Conservation (phyloP, 495 filamentous ascomycete species). For the Xylaria grammica region DNA sequence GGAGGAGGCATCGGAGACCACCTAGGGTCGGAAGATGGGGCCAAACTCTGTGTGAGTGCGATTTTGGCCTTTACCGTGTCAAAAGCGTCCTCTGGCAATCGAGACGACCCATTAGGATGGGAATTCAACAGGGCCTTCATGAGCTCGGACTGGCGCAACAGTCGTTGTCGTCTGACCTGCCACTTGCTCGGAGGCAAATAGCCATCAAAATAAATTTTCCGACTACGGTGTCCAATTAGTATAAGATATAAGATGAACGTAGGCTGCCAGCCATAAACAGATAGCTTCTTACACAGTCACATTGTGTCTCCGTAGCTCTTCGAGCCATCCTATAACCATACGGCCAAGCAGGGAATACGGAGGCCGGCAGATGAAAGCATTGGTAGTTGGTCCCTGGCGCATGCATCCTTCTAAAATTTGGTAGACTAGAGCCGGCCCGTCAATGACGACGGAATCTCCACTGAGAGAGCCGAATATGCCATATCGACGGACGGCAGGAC, state of each 20-base stretch:
- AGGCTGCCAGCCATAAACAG: neutral
- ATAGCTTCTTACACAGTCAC: conserved; percentile 60
- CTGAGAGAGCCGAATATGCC: conserved; percentile 54
- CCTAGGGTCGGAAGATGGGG: conserved; percentile 9
- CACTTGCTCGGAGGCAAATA: conserved; percentile 67
- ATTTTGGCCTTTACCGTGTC: conserved; percentile 13
- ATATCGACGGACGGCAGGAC: conserved; percentile 62
- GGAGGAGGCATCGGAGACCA: conserved; percentile 61
- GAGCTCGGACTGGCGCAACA: conserved; percentile 45
- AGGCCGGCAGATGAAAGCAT: conserved; percentile 57
- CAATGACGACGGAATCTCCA: conserved; percentile 62
- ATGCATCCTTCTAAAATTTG: conserved; percentile 66
- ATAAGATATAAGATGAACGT: neutral
- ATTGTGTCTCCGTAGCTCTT: conserved; percentile 53
- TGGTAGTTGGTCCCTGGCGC: conserved; percentile 35
- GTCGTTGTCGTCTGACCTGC: conserved; percentile 55
- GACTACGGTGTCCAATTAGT: conserved; percentile 39
- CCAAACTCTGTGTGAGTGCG: conserved; percentile 9
- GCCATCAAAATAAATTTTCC: conserved; percentile 79
- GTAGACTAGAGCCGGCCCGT: conserved; percentile 78
- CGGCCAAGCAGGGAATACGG: conserved; percentile 65
- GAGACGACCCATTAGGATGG: conserved; percentile 31
- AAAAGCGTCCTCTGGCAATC: conserved; percentile 23
- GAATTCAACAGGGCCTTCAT: conserved; percentile 48
- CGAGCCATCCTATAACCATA: conserved; percentile 65